A percentile compares a stretch with the other conserved stretches of the same genome.
These are phyloP conservation scores for Phytopythium sindhum DNA, from an alignment of 352 stramenopile genomes.

Conservation along the genomic window DNA sequence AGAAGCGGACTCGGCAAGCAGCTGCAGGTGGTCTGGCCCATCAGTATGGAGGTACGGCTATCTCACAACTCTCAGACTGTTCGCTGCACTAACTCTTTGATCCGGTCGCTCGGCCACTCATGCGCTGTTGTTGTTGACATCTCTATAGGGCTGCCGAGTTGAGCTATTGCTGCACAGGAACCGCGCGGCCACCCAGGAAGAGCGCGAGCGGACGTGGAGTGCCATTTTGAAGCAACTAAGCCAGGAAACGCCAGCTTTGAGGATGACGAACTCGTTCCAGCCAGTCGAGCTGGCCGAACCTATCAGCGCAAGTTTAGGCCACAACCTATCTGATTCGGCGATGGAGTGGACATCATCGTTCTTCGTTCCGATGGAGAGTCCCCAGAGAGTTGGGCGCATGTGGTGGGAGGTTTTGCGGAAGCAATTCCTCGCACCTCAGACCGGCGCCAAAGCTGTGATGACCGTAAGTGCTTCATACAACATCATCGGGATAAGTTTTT, in stretches of 20 bases:
- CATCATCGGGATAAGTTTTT: background rate
- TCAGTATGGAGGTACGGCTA: background rate
- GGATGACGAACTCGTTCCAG: background rate
- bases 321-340: background rate
- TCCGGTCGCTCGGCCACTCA: background rate
- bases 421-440: background rate
- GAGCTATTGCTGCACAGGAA: background rate
- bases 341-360: conserved; percentile 3
- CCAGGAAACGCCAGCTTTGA: background rate
- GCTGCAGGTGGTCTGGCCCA: background rate
- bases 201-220: background rate
- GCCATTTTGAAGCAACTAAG: background rate
- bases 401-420: background rate
- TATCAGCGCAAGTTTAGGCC: background rate
- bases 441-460: background rate
- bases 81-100: background rate
- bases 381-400: background rate
- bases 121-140: background rate
- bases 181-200: background rate
- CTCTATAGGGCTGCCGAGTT: background rate
- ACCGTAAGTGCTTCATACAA: background rate
- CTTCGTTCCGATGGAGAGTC: background rate
- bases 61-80: background rate
- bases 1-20: background rate
- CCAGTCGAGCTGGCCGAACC: background rate